These are phyloP conservation scores for Ogataea angusta DNA, from an alignment of 805 yeast genomes.

Conservation along the genomic window DNA sequence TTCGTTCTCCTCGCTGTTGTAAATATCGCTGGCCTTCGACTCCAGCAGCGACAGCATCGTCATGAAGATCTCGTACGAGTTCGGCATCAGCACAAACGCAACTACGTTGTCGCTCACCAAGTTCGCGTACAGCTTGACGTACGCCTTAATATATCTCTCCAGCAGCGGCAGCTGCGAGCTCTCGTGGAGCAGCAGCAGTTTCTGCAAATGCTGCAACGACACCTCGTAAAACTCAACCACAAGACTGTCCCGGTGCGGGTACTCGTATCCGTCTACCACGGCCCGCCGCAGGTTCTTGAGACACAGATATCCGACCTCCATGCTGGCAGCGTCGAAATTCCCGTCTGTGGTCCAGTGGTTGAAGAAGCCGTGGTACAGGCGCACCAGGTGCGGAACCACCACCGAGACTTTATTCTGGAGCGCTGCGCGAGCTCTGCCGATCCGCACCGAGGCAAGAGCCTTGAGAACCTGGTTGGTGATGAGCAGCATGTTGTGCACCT, in stretches of 20 bases:
- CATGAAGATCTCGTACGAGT: slow-evolving; percentile 57
- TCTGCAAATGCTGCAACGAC: slow-evolving; percentile 57
- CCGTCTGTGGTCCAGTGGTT: slow-evolving; percentile 52
- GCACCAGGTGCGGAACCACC: slow-evolving; percentile 56
- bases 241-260: slow-evolving; percentile 57
- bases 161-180: slow-evolving; percentile 44
- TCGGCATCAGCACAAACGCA: slow-evolving; percentile 65
- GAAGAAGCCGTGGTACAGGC: slow-evolving; percentile 57
- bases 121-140: slow-evolving; percentile 68
- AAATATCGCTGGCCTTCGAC: slow-evolving; percentile 62
- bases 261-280: slow-evolving; percentile 71
- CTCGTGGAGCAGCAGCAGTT: slow-evolving; percentile 53
- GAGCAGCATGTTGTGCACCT: slow-evolving; percentile 59
- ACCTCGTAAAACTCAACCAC: slow-evolving; percentile 59
- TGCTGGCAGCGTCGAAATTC: slow-evolving; percentile 46
- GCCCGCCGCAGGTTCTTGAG: slow-evolving; percentile 73
- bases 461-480: slow-evolving; percentile 79
- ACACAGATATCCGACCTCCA: slow-evolving; percentile 76
- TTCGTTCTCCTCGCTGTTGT: slow-evolving; percentile 51
- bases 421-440: slow-evolving; percentile 78
- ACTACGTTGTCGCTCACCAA: slow-evolving; percentile 61
- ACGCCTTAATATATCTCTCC: slow-evolving; percentile 71
- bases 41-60: slow-evolving; percentile 60
- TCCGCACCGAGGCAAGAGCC: slow-evolving; percentile 66
- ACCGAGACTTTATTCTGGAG: slow-evolving; percentile 69